phyloP scores from a whole-genome alignment of 1,139 yeast species.

The Magnusiomyces magnusii region DNA sequence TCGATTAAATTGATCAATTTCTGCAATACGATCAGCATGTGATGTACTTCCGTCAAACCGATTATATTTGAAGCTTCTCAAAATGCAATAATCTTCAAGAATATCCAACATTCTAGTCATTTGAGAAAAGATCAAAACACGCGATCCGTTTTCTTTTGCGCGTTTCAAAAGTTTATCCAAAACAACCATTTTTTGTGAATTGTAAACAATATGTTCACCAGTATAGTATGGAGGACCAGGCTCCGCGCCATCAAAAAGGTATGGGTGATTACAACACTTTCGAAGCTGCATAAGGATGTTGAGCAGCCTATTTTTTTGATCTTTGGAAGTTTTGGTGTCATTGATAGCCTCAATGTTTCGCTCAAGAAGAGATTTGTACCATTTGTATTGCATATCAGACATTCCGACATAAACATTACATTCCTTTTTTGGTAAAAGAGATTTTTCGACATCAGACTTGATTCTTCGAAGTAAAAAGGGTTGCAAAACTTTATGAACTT shows the following conservation, averaged over 20 bases:
- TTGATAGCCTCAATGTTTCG: constrained; percentile 96
- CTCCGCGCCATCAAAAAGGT: constrained; percentile 95
- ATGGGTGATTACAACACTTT: constrained; percentile 96
- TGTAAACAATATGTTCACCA: constrained; percentile 83
- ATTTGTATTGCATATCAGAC: constrained; percentile 87
- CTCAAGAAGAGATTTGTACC: constrained; percentile 85
- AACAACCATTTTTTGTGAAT: constrained; percentile 85
- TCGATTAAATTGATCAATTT: constrained; percentile 84
- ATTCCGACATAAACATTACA: constrained; percentile 84
- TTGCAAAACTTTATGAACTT: constrained; percentile 71
- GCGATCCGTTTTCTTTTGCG: constrained; percentile 68
- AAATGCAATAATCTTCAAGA: constrained; percentile 82
- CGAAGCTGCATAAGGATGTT: constrained; percentile 96
- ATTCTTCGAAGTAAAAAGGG: constrained; percentile 88
- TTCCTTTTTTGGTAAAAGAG: constrained; percentile 84
- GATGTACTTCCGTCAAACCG: constrained; percentile 94
- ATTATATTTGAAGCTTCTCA: constrained; percentile 78
- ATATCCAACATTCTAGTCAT: constrained; percentile 92
- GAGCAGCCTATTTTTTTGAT: constrained; percentile 79
- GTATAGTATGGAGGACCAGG: constrained; percentile 99
- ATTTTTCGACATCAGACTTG: constrained; percentile 87
- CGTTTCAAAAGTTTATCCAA: constrained; percentile 75
- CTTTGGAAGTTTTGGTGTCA: constrained; percentile 72
- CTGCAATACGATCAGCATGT: constrained; percentile 86
- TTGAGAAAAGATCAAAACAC: constrained; percentile 89